Evolutionary conservation across 441 rosid genomes (phyloP).

Genomic region (Populus hybrid): DNA sequence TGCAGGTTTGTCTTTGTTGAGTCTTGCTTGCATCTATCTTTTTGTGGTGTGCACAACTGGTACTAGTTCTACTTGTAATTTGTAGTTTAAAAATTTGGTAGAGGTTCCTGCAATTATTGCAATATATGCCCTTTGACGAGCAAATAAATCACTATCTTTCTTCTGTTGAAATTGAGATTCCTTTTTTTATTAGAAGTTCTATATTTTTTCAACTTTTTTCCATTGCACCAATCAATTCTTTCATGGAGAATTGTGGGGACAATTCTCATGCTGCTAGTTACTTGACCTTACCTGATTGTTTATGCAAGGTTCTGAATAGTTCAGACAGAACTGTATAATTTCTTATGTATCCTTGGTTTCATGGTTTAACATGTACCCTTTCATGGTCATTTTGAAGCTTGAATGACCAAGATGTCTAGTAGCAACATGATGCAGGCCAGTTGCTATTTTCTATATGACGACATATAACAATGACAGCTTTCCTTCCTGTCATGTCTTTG

Average conservation of each 20-base stretch:
- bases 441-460: not conserved
- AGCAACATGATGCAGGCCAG: not conserved
- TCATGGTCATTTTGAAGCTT: not conserved
- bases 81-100: not conserved
- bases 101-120: not conserved
- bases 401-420: not conserved
- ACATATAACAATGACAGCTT: not conserved
- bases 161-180: not conserved
- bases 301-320: not conserved
- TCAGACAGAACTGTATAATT: not conserved
- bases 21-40: constrained; percentile 16
- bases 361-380: not conserved
- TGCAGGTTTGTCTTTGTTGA: constrained; percentile 56
- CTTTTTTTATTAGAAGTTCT: too few species aligned
- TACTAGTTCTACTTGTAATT: not conserved
- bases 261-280: not conserved
- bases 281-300: not conserved
- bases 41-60: not conserved
- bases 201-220: not conserved
- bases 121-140: not conserved
- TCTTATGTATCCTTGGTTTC: not conserved
- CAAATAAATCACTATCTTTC: not conserved
- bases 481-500: not conserved
- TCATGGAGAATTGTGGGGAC: not conserved
- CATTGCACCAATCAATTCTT: not conserved